phyloP scores from a whole-genome alignment of 352 stramenopile genomes.

The Ochromonadaceae sp. region DNA sequence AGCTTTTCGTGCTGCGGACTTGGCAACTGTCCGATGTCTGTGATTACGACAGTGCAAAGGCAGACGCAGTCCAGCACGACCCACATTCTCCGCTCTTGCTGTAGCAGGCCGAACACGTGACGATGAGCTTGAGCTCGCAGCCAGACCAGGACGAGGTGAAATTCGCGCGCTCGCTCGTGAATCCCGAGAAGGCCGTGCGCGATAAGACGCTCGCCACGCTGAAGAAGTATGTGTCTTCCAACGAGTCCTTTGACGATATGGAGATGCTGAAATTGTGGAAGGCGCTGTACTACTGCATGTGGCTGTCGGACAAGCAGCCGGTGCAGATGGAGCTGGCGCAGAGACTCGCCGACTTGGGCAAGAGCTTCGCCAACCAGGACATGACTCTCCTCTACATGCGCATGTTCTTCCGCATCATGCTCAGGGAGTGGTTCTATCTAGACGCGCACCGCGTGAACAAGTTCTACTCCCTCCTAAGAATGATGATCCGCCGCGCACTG shows the following conservation, averaged over 20 bases:
- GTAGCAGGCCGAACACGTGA: no score
- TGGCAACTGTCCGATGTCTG: no score
- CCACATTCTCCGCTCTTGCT: no score
- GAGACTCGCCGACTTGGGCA: not conserved
- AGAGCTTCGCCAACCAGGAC: not conserved
- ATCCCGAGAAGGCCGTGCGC: slow-evolving; percentile 3
- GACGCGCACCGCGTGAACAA: slow-evolving; percentile 14
- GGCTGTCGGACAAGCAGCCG: slow-evolving; percentile 5
- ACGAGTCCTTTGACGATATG: not conserved
- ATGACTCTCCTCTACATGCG: not conserved
- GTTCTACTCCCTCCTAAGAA: slow-evolving; percentile 4
- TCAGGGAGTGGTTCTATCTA: slow-evolving; percentile 10
- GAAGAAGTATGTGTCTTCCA: not conserved
- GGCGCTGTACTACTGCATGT: slow-evolving; percentile 13
- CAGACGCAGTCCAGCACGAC: no score
- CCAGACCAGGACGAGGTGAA: not conserved
- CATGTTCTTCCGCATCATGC: not conserved
- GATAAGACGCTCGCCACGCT: not conserved
- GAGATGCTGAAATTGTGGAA: slow-evolving; percentile 18
- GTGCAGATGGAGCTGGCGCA: slow-evolving; percentile 1
- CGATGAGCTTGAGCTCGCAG: no score
- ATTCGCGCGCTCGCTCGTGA: slow-evolving; percentile 2
- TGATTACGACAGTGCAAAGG: no score
- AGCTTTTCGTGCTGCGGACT: no score
- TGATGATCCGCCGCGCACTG: not conserved